Base-by-base conservation (phyloP, 140 eudicot genomes). In the Oenanthe javanica region DNA sequence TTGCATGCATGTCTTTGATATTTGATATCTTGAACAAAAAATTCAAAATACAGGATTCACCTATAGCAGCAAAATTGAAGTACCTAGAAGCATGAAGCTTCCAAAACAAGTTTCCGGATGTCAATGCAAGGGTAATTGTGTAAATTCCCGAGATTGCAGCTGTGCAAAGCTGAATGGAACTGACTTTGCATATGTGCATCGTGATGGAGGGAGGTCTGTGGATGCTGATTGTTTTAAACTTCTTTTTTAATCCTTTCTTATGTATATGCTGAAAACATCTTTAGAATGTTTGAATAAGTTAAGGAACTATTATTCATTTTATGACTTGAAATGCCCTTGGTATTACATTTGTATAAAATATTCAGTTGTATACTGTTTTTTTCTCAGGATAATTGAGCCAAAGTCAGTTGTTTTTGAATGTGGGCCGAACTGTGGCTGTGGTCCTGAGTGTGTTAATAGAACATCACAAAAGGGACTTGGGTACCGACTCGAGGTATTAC, bases 131-230 rank as follows among this genome's bases (percentile, higher is more conserved):
- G 99, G 90, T 19, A 70, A 63, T 8, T 95, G 99, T 79, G 77
- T 49, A 9, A 89, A 90, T 86, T 90, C 97, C 8, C 84, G 84
- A 77, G 83, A 66, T 19, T 95, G 99, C 88, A 89, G 93, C 10
- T 95, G 99, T 87, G 97, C 96, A 0, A 86, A 82, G 83, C 90
- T 88, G 4, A 95, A 92, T 78, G 95, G 97, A 12, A 81, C 89
- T 16, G 97, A 95, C 74, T 92, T 95, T 25, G 97, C 99, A 4
- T 95, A 95, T 48, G 99, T 95, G 18, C 92, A 88, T 69, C 85
- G 86, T 48, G 91, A 90, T 75, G 99, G 99, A 85, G 97, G 97
- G 85, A 92, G 99, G 99, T 92, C 36, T 79, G 79, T 63, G 38
- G 38, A 23, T 23, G 70, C 12, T 63, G 38, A 63, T 63, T 63